Conservation (phyloP, 176 grass and related monocot genomes). For the Cenchrus americanus region DNA sequence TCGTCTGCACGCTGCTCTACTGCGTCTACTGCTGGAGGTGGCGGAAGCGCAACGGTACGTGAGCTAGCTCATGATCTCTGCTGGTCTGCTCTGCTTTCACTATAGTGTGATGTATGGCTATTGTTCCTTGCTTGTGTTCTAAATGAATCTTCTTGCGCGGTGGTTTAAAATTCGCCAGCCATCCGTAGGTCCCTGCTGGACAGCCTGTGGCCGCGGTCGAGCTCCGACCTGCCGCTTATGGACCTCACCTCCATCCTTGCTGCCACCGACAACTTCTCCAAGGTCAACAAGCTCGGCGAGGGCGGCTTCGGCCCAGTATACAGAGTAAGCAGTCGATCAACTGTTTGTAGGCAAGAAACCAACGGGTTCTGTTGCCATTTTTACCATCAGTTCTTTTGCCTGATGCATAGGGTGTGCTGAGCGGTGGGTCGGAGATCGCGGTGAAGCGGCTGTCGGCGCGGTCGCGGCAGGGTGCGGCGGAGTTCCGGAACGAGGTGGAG, state of each 20-base stretch:
- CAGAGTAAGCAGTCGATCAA: constrained; percentile 34
- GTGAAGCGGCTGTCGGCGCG: constrained; percentile 79
- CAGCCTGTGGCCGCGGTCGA: constrained; percentile 61
- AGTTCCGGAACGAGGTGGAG: constrained; percentile 89
- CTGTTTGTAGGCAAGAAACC: no score
- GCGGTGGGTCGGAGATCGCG: constrained; percentile 64
- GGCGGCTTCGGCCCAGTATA: constrained; percentile 91
- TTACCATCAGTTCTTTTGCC: no score
- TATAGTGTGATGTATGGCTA: neutral
- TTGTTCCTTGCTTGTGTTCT: neutral
- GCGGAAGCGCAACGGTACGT: constrained; percentile 79
- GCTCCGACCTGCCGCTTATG: constrained; percentile 72
- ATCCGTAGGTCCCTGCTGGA: constrained; percentile 61
- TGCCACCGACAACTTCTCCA: constrained; percentile 76
- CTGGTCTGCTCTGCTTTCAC: neutral
- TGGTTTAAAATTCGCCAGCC: constrained; percentile 34
- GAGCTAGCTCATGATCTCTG: neutral
- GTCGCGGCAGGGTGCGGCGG: constrained; percentile 65
- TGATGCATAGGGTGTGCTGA: constrained; percentile 52
- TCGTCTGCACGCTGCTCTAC: constrained; percentile 66
- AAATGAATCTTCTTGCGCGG: neutral
- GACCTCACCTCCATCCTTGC: constrained; percentile 64
- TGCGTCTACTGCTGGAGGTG: constrained; percentile 96
- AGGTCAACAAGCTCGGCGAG: constrained; percentile 87
- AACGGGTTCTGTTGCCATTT: neutral